These are phyloP conservation scores for Fusarium keratoplasticum DNA, from an alignment of 2,329 filamentous ascomycete genomes.

Conservation along the genomic window DNA sequence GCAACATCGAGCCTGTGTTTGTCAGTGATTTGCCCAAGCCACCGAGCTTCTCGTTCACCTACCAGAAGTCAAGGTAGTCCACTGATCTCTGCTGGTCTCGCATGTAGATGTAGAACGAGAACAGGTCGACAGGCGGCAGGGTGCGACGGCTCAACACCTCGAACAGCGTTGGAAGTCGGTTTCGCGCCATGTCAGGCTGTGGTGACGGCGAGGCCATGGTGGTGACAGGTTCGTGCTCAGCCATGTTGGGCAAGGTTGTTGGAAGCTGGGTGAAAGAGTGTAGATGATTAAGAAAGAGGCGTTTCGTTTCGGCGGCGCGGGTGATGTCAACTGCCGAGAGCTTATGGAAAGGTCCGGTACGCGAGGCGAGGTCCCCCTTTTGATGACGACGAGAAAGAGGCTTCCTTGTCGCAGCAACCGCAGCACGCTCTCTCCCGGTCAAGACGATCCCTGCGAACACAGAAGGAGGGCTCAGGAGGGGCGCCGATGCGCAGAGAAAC, in stretches of 20 bases:
- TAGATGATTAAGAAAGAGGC: conserved; percentile 30
- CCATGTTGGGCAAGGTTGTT: conserved; percentile 37
- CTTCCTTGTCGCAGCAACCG: conserved; percentile 29
- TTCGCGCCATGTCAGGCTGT: conserved; percentile 73
- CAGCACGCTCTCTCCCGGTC: conserved; percentile 22
- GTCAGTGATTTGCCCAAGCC: conserved; percentile 24
- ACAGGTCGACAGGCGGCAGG: conserved; percentile 94
- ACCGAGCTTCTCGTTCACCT: conserved; percentile 46
- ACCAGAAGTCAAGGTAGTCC: conserved; percentile 99
- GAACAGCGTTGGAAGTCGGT: conserved; percentile 92
- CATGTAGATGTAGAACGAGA: conserved; percentile 99
- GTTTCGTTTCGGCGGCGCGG: conserved; percentile 26
- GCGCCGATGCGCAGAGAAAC: conserved; percentile 35
- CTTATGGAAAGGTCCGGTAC: conserved; percentile 28
- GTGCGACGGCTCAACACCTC: conserved; percentile 95
- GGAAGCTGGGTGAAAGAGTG: conserved; percentile 10
- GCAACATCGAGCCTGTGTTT: conserved; percentile 91
- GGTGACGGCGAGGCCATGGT: conserved; percentile 61
- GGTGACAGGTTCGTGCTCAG: conserved; percentile 44
- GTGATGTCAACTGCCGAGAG: conserved; percentile 26
- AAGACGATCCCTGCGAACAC: conserved; percentile 16
- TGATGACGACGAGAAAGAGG: conserved; percentile 20
- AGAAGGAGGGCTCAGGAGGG: conserved; percentile 10
- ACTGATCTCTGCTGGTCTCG: conserved; percentile 97
- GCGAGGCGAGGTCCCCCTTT: conserved; percentile 38